Conservation (phyloP, 305 asterid species). For the Fraxinus xanthoxyloides region DNA sequence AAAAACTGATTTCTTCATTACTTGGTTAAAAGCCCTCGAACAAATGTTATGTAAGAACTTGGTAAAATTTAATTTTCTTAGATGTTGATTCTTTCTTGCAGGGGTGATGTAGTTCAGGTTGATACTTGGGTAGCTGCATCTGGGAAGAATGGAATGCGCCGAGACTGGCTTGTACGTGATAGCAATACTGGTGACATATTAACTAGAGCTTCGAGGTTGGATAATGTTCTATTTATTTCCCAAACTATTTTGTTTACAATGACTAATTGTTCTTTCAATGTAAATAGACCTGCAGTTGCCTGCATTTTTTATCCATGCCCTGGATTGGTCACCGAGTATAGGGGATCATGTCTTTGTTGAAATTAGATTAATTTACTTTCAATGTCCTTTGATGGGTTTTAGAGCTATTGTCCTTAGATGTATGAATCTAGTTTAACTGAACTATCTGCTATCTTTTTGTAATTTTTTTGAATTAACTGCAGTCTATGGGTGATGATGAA, state of each 20-base stretch:
- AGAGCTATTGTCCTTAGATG: not conserved
- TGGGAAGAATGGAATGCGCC: conserved; percentile 97
- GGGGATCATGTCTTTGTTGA: not conserved
- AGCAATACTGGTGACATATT: conserved; percentile 69
- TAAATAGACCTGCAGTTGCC: not conserved
- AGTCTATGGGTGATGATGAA: conserved; percentile 98
- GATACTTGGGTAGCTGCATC: conserved; percentile 98
- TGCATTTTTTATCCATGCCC: not conserved
- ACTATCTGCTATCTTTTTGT: conserved; percentile 13
- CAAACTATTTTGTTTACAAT: not conserved
- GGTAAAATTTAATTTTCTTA: not conserved
- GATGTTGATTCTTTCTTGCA: conserved; percentile 32
- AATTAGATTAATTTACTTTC: conserved; percentile 11
- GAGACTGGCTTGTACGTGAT: conserved; percentile 93
- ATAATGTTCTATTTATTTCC: not conserved
- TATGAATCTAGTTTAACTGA: conserved; percentile 13
- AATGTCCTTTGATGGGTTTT: not conserved
- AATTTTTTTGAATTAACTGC: conserved; percentile 24
- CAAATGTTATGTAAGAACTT: not conserved
- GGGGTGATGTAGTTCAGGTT: conserved; percentile 98
- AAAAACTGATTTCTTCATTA: not conserved
- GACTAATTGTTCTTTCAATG: not conserved
- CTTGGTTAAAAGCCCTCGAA: conserved; percentile 12
- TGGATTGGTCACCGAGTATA: not conserved
- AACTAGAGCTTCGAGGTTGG: conserved; percentile 89